Evolutionary conservation across 225 moss, liverwort and hornwort genomes (phyloP).

Genomic region (Ulota crispa): DNA sequence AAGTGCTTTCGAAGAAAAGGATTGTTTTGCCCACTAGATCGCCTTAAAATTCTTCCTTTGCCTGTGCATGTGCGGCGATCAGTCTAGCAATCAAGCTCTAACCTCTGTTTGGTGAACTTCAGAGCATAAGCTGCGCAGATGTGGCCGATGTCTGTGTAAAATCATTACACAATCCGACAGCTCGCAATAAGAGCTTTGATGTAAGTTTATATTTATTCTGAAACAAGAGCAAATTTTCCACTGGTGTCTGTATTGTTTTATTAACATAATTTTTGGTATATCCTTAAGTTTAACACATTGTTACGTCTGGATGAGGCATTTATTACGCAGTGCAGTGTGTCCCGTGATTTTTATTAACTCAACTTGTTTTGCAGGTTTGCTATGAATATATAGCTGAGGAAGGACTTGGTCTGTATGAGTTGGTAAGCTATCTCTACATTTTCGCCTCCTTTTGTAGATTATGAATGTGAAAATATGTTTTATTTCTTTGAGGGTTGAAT

Average conservation of each 20-base stretch:
- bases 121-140: conserved; percentile 95
- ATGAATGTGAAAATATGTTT: neutral
- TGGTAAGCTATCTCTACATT: conserved; percentile 47
- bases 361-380: conserved; percentile 60
- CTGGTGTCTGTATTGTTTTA: neutral
- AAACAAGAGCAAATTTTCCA: neutral
- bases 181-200: conserved; percentile 95
- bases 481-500: neutral
- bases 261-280: neutral
- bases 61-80: neutral
- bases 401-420: conserved; percentile 84
- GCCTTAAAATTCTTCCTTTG: neutral
- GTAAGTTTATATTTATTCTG: conserved; percentile 37
- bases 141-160: conserved; percentile 93
- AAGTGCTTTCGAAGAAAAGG: neutral
- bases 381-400: conserved; percentile 74
- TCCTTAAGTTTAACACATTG: neutral
- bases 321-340: neutral
- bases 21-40: neutral
- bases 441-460: neutral
- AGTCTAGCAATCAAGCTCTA: neutral
- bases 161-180: conserved; percentile 81
- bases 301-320: neutral
- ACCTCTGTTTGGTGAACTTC: conserved; percentile 19
- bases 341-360: neutral